phyloP scores from a whole-genome alignment of 2,329 filamentous ascomycete species.

The Penicillium sp. region DNA sequence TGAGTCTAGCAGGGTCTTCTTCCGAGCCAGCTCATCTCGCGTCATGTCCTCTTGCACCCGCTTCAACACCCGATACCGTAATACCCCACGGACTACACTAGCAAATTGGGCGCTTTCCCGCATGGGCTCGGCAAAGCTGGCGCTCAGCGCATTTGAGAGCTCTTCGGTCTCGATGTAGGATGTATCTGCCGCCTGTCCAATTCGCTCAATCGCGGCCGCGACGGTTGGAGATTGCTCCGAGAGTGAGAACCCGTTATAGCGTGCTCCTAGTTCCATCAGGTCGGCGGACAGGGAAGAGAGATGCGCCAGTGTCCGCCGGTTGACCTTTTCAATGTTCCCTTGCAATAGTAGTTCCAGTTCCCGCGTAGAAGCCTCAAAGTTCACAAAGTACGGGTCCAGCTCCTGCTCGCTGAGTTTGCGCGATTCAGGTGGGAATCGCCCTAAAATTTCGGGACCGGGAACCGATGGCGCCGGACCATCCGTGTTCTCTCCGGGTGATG shows the following conservation, averaged over 20 bases:
- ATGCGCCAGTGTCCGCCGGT: slow-evolving; percentile 80
- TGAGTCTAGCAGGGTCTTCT: slow-evolving; percentile 72
- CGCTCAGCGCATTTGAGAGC: slow-evolving; percentile 77
- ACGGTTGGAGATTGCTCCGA: slow-evolving; percentile 87
- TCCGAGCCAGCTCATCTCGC: slow-evolving; percentile 84
- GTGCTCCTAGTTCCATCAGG: slow-evolving; percentile 86
- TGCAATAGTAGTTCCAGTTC: slow-evolving; percentile 83
- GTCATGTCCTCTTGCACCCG: slow-evolving; percentile 97
- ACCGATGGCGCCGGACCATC: slow-evolving; percentile 54
- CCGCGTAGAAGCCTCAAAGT: slow-evolving; percentile 86
- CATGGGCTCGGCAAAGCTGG: slow-evolving; percentile 95
- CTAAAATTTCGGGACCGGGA: slow-evolving; percentile 61
- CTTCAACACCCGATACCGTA: slow-evolving; percentile 87
- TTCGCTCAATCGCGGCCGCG: slow-evolving; percentile 85
- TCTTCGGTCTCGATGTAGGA: slow-evolving; percentile 96
- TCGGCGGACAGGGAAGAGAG: slow-evolving; percentile 78
- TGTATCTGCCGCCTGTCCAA: slow-evolving; percentile 89
- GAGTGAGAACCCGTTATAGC: slow-evolving; percentile 93
- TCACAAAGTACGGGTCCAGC: slow-evolving; percentile 90
- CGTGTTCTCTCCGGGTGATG: slow-evolving; percentile 48
- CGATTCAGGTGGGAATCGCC: slow-evolving; percentile 75
- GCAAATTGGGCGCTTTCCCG: slow-evolving; percentile 96
- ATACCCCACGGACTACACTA: slow-evolving; percentile 80
- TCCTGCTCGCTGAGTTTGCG: slow-evolving; percentile 78
- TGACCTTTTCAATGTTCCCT: slow-evolving; percentile 95